Base-by-base conservation (phyloP, 2,329 filamentous ascomycete species). In the Colletotrichum theobromicola region DNA sequence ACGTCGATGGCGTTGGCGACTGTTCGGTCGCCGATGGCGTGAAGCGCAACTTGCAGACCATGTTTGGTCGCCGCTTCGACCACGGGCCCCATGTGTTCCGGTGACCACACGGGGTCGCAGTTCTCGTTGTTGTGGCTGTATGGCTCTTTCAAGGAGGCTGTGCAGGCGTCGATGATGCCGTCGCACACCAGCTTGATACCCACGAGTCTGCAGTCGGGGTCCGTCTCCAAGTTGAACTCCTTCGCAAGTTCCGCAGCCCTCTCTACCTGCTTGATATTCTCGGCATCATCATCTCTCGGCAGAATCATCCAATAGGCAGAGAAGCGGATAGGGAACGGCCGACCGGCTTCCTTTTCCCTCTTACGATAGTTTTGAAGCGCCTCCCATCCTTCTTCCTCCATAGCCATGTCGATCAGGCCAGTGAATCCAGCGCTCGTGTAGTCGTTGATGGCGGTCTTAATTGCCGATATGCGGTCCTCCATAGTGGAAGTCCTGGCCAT, bases 21-120 rank as follows among this genome's bases (percentile, higher is more conserved):
- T 2, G 92, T 90, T 30, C 84, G 83, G 79, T 93, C 91, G 57
- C 92, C 92, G 73, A 93, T 93, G 61, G 92, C 92, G 78, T 93
- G 92, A 12, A 93, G 84, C 0, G 92, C 92, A 34, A 90, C 88
- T 79, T 93, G 92, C 46, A 93, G 80, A 0, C 88, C 88, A 18
- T 35, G 60, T n/a, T 30, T 64, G 7, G 66, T 73, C 4, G 70
- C 70, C 1, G 87, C 87, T 5, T 83, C 83, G 2, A 93, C 87
- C 0, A 92, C 88, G 0, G 87, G 86, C 5, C 83, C 84, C 9
- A 93, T 85, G 74, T 89, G 86, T 24, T 86, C 84, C 4, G 84
- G 82, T 1, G 86, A 83, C 91, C 91, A 93, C 60, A 92, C 84
- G 0, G 90, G 85, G 4, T 89, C 87, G 37, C 87, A 82, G 24